These are phyloP conservation scores for Colletotrichum sp. DNA, from an alignment of 2,329 filamentous ascomycete genomes.

Conservation along the genomic window DNA sequence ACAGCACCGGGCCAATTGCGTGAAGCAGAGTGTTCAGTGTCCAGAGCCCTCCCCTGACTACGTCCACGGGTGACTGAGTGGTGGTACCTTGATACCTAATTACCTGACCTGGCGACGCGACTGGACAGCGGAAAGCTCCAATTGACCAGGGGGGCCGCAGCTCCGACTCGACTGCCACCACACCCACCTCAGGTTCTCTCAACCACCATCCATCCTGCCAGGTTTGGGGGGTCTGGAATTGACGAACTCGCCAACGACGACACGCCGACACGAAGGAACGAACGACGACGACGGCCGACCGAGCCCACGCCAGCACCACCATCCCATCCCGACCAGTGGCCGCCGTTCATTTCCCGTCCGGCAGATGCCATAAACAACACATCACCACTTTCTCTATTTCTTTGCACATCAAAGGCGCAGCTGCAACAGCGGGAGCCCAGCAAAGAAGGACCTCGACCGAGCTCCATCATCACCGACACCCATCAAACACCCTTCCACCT, in stretches of 20 bases:
- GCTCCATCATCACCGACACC: not conserved
- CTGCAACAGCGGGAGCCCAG: not conserved
- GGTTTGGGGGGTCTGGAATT: not conserved
- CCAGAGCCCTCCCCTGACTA: not conserved
- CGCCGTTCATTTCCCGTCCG: not conserved
- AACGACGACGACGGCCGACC: not conserved
- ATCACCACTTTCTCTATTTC: not conserved
- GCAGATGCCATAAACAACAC: constrained; percentile 2
- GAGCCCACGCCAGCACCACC: not conserved
- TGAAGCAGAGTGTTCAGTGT: not conserved
- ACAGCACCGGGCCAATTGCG: constrained; percentile 7
- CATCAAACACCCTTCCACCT: not conserved
- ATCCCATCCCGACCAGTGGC: not conserved
- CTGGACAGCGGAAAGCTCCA: not conserved
- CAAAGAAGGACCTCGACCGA: not conserved
- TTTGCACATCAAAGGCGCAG: not conserved
- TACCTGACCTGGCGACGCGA: not conserved
- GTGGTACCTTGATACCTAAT: not conserved
- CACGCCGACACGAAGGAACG: not conserved
- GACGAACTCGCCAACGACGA: not conserved
- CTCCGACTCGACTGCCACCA: constrained; percentile 1
- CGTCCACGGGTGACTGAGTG: not conserved
- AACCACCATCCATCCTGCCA: not conserved
- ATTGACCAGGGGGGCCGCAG: constrained; percentile 7
- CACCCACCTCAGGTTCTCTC: not conserved